Conservation (phyloP, 352 stramenopile species). For the Pythium apleroticum region DNA sequence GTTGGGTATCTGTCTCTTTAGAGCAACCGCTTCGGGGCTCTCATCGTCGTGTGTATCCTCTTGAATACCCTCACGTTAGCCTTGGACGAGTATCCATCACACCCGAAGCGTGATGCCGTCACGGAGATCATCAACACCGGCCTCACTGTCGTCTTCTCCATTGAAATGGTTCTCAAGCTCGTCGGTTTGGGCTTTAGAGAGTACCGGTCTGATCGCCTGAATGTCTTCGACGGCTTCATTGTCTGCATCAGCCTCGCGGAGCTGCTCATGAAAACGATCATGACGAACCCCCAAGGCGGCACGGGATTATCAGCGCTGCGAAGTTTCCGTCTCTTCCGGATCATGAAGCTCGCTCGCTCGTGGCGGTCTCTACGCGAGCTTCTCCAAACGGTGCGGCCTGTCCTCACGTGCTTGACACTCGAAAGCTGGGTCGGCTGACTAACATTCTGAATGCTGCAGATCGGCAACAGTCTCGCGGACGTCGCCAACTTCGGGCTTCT, state of each 20-base stretch:
- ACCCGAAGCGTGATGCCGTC: conserved; percentile 18
- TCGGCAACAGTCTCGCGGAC: conserved; percentile 77
- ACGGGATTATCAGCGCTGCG: conserved; percentile 76
- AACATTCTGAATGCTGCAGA: conserved; percentile 25
- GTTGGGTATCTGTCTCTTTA: neutral
- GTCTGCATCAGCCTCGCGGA: conserved; percentile 53
- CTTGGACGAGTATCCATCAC: conserved; percentile 49
- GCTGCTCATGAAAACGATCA: conserved; percentile 32
- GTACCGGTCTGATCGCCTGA: conserved; percentile 54
- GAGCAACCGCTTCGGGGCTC: conserved; percentile 32
- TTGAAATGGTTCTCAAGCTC: conserved; percentile 62
- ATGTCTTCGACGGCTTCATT: conserved; percentile 58
- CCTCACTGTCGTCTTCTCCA: conserved; percentile 46
- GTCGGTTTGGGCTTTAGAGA: conserved; percentile 44
- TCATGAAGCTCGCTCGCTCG: conserved; percentile 91
- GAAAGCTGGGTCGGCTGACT: neutral
- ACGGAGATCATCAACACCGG: conserved; percentile 38
- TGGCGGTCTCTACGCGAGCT: conserved; percentile 87
- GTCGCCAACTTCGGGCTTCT: conserved; percentile 87
- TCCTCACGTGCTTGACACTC: neutral
- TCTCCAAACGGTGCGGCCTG: conserved; percentile 58
- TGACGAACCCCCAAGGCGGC: conserved; percentile 22
- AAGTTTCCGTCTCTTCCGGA: conserved; percentile 78
- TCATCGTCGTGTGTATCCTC: conserved; percentile 55
- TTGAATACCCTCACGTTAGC: conserved; percentile 62